These are phyloP conservation scores for Rosa persica DNA, from an alignment of 306 rosid species.

Conservation along the genomic window DNA sequence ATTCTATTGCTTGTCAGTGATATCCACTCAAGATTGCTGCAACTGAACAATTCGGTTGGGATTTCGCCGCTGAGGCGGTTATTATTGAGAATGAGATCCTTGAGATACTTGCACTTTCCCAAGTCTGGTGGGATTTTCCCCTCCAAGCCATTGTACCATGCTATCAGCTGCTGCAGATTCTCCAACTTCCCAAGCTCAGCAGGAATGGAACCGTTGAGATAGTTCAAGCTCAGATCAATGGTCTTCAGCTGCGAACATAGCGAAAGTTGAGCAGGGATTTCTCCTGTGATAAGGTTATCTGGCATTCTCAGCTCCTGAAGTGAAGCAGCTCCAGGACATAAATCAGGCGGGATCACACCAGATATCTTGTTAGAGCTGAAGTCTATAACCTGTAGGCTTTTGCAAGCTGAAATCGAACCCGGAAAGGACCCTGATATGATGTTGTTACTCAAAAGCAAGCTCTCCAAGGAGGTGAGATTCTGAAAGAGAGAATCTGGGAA, in stretches of 20 bases:
- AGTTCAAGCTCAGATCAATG: slow-evolving; percentile 83
- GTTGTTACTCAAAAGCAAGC: slow-evolving; percentile 72
- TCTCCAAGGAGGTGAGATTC: slow-evolving; percentile 64
- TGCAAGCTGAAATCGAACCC: slow-evolving; percentile 74
- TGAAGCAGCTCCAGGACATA: slow-evolving; percentile 86
- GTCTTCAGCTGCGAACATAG: slow-evolving; percentile 76
- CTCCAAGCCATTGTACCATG: slow-evolving; percentile 90
- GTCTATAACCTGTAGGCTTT: slow-evolving; percentile 63
- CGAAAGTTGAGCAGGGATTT: slow-evolving; percentile 70
- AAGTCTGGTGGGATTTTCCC: slow-evolving; percentile 83
- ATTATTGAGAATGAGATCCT: slow-evolving; percentile 87
- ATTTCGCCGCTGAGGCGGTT: slow-evolving; percentile 67
- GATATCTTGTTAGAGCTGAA: slow-evolving; percentile 82
- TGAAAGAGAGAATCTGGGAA: slow-evolving; percentile 59
- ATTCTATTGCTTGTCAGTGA: slow-evolving; percentile 85
- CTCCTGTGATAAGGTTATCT: slow-evolving; percentile 70
- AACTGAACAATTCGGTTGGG: slow-evolving; percentile 71
- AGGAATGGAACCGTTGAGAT: slow-evolving; percentile 84
- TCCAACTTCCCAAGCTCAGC: slow-evolving; percentile 83
- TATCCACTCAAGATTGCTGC: slow-evolving; percentile 92
- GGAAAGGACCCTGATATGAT: slow-evolving; percentile 71
- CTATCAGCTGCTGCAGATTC: slow-evolving; percentile 81
- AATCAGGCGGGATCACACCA: slow-evolving; percentile 62
- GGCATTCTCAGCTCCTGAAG: slow-evolving; percentile 89
- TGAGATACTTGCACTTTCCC: slow-evolving; percentile 79